Conservation (phyloP, 805 yeast genomes). For the Barnettozyma sp. region DNA sequence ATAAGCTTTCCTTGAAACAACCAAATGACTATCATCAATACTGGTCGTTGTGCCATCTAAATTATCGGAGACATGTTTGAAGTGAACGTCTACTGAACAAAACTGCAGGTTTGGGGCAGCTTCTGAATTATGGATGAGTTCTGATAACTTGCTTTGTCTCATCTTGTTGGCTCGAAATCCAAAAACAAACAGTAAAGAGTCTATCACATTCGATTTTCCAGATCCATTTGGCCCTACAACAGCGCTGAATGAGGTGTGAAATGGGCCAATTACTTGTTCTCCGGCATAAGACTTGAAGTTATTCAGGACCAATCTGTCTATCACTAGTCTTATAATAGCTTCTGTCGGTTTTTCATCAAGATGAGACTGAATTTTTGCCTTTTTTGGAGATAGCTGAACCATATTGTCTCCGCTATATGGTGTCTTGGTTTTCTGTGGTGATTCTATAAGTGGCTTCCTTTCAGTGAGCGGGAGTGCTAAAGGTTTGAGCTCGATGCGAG, state of each 20-base stretch:
- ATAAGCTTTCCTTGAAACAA: constrained; percentile 76
- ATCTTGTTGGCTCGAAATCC: constrained; percentile 95
- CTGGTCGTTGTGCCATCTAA: constrained; percentile 37
- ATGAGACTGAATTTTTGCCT: constrained; percentile 27
- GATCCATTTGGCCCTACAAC: constrained; percentile 99
- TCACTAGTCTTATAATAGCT: constrained; percentile 58
- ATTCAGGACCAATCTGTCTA: constrained; percentile 62
- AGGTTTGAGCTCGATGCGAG: constrained; percentile 1
- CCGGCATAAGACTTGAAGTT: constrained; percentile 97
- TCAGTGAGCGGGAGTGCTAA: constrained; percentile 11
- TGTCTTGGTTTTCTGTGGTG: constrained; percentile 30
- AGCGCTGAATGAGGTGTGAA: constrained; percentile 88
- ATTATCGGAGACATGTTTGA: constrained; percentile 66
- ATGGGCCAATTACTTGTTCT: constrained; percentile 87
- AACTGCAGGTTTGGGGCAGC: constrained; percentile 54
- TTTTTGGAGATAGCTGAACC: constrained; percentile 35
- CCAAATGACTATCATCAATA: constrained; percentile 46
- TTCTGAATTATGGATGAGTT: constrained; percentile 87
- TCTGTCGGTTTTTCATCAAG: constrained; percentile 25
- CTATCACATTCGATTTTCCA: constrained; percentile 96
- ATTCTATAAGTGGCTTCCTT: constrained; percentile 12
- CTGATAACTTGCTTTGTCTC: constrained; percentile 93
- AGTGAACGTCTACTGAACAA: constrained; percentile 90
- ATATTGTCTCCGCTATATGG: constrained; percentile 32
- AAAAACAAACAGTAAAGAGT: constrained; percentile 90